phyloP scores from a whole-genome alignment of 495 filamentous ascomycete species.

The Trichoderma erinaceum region DNA sequence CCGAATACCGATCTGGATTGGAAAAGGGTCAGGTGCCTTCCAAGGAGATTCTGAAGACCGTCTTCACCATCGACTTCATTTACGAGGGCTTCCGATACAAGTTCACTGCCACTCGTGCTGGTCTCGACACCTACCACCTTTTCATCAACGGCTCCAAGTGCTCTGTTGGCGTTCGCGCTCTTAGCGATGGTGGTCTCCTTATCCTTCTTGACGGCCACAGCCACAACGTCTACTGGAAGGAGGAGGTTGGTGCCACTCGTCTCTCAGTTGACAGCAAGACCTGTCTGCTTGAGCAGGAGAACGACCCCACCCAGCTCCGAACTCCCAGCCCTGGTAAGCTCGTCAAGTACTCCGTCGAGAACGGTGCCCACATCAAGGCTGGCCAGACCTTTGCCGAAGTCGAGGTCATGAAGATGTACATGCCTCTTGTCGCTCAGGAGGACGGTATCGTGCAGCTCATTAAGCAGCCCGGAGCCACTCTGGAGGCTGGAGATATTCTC shows the following conservation, averaged over 20 bases:
- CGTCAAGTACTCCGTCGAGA: slow-evolving; percentile 96
- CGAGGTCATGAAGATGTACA: slow-evolving; percentile 99
- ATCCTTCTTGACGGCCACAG: slow-evolving; percentile 82
- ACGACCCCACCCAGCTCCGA: slow-evolving; percentile 94
- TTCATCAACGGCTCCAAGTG: slow-evolving; percentile 99
- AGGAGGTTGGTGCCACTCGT: slow-evolving; percentile 92
- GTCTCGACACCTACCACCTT: slow-evolving; percentile 89
- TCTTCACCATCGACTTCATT: slow-evolving; percentile 98
- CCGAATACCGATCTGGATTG: slow-evolving; percentile 80
- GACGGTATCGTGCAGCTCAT: slow-evolving; percentile 96
- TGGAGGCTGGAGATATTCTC: slow-evolving; percentile 97
- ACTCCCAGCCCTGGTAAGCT: slow-evolving; percentile 95
- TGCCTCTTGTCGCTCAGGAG: slow-evolving; percentile 95
- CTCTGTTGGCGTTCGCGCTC: slow-evolving; percentile 82
- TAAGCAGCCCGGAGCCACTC: slow-evolving; percentile 97
- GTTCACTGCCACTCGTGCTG: slow-evolving; percentile 93
- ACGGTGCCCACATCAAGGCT: slow-evolving; percentile 88
- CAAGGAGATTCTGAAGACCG: slow-evolving; percentile 94
- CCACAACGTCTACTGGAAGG: slow-evolving; percentile 99
- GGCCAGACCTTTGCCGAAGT: slow-evolving; percentile 95
- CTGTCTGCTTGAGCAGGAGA: slow-evolving; percentile 96
- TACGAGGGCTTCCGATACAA: slow-evolving; percentile 96
- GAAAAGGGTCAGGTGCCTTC: slow-evolving; percentile 96
- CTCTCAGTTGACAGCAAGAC: slow-evolving; percentile 97
- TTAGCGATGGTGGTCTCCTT: slow-evolving; percentile 92